phyloP scores from a whole-genome alignment of 2,329 filamentous ascomycete genomes.

The Botryotinia calthae region DNA sequence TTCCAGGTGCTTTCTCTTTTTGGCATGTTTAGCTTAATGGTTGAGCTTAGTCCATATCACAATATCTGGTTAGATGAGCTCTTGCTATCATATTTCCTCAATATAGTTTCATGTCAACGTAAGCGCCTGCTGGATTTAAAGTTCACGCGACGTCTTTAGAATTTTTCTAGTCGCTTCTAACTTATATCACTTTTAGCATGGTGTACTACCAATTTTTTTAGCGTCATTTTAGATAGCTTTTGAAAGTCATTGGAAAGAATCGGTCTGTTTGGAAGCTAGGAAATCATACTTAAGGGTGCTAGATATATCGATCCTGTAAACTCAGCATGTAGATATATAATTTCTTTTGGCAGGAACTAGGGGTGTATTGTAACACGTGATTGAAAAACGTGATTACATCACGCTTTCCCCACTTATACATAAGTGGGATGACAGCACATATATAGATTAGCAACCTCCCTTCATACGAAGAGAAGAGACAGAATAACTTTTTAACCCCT shows the following conservation, averaged over 20 bases:
- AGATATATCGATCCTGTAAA: background rate
- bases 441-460: too few relatives aligned
- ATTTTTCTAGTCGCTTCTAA: background rate
- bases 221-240: background rate
- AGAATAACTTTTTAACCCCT: too few relatives aligned
- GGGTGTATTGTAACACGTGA: too few relatives aligned
- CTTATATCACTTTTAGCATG: background rate
- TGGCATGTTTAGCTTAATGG: background rate
- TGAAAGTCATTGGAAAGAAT: too few relatives aligned
- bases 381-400: too few relatives aligned
- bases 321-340: background rate
- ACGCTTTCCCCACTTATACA: too few relatives aligned
- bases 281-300: background rate
- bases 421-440: too few relatives aligned
- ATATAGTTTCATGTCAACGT: accelerated
- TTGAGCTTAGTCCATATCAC: background rate
- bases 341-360: background rate
- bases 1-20: background rate
- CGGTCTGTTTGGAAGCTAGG: background rate
- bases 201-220: background rate
- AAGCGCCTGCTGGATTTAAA: background rate
- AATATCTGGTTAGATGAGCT: background rate
- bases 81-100: background rate
- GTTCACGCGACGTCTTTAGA: background rate
- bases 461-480: too few relatives aligned